Base-by-base conservation (phyloP, 164 flowering plant genomes). In the Tinospora cordifolia region DNA sequence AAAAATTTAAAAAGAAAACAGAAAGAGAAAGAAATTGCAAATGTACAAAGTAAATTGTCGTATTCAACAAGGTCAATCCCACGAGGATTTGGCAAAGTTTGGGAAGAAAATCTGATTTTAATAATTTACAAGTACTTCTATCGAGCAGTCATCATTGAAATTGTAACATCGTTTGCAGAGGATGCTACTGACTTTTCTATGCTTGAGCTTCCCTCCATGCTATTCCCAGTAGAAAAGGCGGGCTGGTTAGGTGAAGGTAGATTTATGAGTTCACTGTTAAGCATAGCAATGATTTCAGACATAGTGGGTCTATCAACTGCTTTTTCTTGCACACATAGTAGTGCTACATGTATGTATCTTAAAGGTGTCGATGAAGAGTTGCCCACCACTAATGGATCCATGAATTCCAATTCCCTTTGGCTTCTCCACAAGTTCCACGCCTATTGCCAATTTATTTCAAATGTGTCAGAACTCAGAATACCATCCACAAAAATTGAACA, bases 311-410 rank as follows among this genome's bases (percentile, higher is more conserved):
- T 17, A 51, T 51, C 59, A 51, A 17, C 19, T 14, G 59, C 59
- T 14, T 51, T 51, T n/a, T 51, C n/a, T 51, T 15, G 59, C 59
- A 51, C 59, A n/a, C 59, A 51, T 22, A 51, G 19, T 2, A 51
- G 59, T n/a, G 59, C n/a, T 17, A 51, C 59, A 51, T 51, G 59
- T 19, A 51, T 51, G 59, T 51, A 51, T 51, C 59, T 51, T n/a
- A 51, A 2, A 51, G 59, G 59, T n/a, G 59, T 51, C 8, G 21
- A 51, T n/a, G 59, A 17, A 6, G 21, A 51, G 59, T 51, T n/a
- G 21, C 59, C 59, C 59, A 51, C 19, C 7, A n/a, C 4, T 41
- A 41, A 8, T 17, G 59, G 59, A 51, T 51, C 59, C 6, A 51
- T 17, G 21, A 51, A 51, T 6, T 51, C 59, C 59, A 51, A 51